phyloP scores from a whole-genome alignment of 164 flowering plant species.

The Chloranthus sessilifolius region DNA sequence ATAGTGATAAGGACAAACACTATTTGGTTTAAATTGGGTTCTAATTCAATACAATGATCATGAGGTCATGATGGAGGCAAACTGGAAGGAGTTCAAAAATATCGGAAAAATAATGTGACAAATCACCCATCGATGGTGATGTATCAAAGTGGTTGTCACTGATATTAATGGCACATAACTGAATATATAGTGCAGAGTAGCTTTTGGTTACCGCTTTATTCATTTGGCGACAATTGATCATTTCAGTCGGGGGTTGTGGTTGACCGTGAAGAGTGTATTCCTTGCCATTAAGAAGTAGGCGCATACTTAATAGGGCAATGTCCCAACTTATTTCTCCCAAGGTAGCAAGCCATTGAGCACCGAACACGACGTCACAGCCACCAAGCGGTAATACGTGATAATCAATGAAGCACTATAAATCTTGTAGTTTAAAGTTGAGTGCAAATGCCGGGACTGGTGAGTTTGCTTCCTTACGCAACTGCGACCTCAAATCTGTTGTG shows the following conservation, averaged over 20 bases:
- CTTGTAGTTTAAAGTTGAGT: too few species aligned
- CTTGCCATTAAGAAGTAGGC: too few species aligned
- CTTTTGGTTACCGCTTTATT: not conserved
- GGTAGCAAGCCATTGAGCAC: too few species aligned
- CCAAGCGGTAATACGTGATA: too few species aligned
- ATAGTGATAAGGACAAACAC: not conserved
- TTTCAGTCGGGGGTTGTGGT: too few species aligned
- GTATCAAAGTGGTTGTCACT: not conserved
- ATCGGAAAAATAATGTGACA: not conserved
- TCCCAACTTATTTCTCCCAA: too few species aligned
- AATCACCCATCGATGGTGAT: not conserved
- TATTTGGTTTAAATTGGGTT: not conserved
- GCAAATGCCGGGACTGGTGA: not conserved
- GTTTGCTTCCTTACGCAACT: not conserved
- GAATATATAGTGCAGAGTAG: too few species aligned
- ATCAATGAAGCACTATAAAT: not conserved
- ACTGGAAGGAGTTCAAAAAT: not conserved
- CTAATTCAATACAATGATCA: not conserved
- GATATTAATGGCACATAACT: too few species aligned
- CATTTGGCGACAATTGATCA: not conserved
- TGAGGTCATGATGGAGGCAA: not conserved
- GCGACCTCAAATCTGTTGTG: not conserved
- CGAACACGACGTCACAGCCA: not conserved
- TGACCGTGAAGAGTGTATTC: too few species aligned
- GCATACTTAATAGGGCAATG: too few species aligned